Evolutionary conservation across 345 rosid genomes (phyloP).

Genomic region (Hibiscus tridactylites): DNA sequence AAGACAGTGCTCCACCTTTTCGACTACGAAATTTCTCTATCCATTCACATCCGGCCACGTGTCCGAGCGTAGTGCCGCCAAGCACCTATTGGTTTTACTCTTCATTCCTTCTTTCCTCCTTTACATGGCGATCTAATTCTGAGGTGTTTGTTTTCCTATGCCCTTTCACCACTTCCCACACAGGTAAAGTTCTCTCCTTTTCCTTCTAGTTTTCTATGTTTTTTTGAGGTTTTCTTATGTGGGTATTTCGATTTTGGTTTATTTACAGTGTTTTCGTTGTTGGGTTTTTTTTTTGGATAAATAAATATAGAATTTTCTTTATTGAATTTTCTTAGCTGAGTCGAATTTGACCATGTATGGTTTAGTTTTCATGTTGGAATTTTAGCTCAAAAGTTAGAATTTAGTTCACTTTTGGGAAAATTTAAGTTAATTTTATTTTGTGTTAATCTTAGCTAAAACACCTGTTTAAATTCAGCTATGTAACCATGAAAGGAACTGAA

Average conservation of each 20-base stretch:
- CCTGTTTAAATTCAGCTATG: neutral
- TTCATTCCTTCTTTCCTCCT: neutral
- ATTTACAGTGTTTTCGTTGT: neutral
- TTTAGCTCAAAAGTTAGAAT: too few species aligned
- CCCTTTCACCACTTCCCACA: neutral
- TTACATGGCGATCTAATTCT: neutral
- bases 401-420: neutral
- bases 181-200: constrained; percentile 4
- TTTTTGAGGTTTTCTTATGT: neutral
- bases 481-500: too few species aligned
- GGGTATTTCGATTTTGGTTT: neutral
- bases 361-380: too few species aligned
- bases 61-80: neutral
- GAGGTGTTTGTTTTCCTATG: neutral
- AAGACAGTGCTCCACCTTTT: neutral
- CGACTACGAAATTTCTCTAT: neutral
- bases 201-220: neutral
- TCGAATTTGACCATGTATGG: neutral
- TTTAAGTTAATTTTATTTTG: neutral
- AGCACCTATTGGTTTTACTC: neutral
- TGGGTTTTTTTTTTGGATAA: neutral
- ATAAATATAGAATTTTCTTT: neutral
- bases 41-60: constrained; percentile 2
- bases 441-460: neutral
- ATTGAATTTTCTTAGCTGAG: neutral